These are phyloP conservation scores for Aspergillus sclerotioniger DNA, from an alignment of 495 filamentous ascomycete species.

Conservation along the genomic window DNA sequence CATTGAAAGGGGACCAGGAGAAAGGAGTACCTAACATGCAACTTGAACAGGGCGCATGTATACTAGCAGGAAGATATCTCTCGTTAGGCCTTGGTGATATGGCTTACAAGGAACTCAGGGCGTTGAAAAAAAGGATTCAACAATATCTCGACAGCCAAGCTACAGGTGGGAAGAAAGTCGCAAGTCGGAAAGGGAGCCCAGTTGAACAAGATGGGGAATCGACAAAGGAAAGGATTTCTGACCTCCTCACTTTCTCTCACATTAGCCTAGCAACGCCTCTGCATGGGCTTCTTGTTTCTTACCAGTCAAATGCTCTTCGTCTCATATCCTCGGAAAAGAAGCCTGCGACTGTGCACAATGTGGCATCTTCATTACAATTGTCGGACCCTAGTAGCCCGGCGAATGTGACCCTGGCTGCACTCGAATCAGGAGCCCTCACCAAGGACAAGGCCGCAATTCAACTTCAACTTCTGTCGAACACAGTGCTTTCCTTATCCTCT, in stretches of 20 bases:
- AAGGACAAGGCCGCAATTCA: slow-evolving; percentile 63
- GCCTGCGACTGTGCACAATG: slow-evolving; percentile 50
- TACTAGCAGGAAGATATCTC: slow-evolving; percentile 70
- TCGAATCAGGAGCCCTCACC: slow-evolving; percentile 42
- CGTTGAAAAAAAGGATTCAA: slow-evolving; percentile 63
- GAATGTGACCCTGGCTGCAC: slow-evolving; percentile 55
- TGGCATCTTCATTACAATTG: slow-evolving; percentile 41
- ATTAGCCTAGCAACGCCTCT: slow-evolving; percentile 36
- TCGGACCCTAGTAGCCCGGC: slow-evolving; percentile 60
- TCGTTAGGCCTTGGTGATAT: slow-evolving; percentile 69
- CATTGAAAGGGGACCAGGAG: slow-evolving; percentile 49
- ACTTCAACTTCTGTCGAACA: slow-evolving; percentile 67
- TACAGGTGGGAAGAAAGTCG: slow-evolving; percentile 23
- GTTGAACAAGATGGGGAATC: slow-evolving; percentile 29
- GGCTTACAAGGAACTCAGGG: slow-evolving; percentile 72
- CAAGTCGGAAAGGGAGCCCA: slow-evolving; percentile 13
- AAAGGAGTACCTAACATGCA: slow-evolving; percentile 62
- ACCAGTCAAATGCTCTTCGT: slow-evolving; percentile 49
- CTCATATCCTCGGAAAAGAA: slow-evolving; percentile 44
- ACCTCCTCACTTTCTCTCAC: slow-evolving; percentile 60
- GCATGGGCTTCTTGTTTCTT: slow-evolving; percentile 36
- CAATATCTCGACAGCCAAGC: slow-evolving; percentile 27
- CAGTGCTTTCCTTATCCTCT: slow-evolving; percentile 62
- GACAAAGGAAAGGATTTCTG: slow-evolving; percentile 52
- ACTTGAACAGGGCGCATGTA: slow-evolving; percentile 78